These are phyloP conservation scores for Trichoderma gracile DNA, from an alignment of 2,329 filamentous ascomycete species.

Conservation along the genomic window DNA sequence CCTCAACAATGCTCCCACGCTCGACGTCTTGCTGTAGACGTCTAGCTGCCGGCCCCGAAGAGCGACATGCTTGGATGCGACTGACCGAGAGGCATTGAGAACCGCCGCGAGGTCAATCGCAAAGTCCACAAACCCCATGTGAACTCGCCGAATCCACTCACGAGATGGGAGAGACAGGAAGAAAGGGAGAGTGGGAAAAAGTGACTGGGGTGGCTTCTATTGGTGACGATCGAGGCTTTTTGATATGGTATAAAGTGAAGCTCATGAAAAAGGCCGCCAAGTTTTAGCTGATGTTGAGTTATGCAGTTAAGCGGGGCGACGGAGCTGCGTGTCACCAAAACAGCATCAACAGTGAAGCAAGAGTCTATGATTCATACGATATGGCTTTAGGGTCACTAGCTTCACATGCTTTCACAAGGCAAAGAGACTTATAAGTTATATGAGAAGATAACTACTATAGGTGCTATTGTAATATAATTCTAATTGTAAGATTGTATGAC, in stretches of 20 bases:
- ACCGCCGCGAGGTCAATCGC: constrained; percentile 70
- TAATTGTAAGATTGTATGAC: too few species aligned
- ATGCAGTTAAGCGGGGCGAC: constrained; percentile 36
- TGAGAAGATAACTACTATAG: too few species aligned
- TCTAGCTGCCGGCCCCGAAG: constrained; percentile 58
- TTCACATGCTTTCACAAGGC: too few species aligned
- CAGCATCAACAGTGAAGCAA: neutral
- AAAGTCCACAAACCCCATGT: constrained; percentile 64
- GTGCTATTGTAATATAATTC: too few species aligned
- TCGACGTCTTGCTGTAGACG: constrained; percentile 50
- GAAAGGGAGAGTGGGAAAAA: neutral
- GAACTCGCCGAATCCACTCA: constrained; percentile 32
- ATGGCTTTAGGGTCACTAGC: too few species aligned
- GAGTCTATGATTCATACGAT: too few species aligned
- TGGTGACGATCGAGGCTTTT: neutral
- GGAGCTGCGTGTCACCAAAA: neutral
- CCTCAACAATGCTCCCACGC: constrained; percentile 41
- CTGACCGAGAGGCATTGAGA: constrained; percentile 66
- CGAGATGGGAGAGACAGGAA: neutral
- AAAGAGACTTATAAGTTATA: too few species aligned
- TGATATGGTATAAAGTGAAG: neutral
- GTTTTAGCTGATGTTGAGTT: constrained; percentile 14
- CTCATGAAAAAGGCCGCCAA: constrained; percentile 8
- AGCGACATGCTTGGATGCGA: constrained; percentile 64
- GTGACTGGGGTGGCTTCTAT: constrained; percentile 25